phyloP scores from a whole-genome alignment of 1,284 basidiomycete species.

The Rugosomyces carneus region DNA sequence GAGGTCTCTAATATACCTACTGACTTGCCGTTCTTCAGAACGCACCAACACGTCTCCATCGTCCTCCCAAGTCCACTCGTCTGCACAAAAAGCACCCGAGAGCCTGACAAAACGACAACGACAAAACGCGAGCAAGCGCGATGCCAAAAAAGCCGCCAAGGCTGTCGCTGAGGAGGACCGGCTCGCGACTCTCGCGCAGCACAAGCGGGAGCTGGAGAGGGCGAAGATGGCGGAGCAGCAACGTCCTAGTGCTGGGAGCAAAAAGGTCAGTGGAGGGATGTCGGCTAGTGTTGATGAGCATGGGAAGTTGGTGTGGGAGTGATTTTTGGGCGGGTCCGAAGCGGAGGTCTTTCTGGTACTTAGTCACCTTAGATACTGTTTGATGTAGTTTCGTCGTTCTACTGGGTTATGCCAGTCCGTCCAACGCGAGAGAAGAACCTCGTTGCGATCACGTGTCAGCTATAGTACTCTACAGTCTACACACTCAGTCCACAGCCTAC shows the following conservation, averaged over 20 bases:
- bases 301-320: slow-evolving; percentile 56
- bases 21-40: not conserved
- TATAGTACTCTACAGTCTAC: too few species aligned
- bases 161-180: slow-evolving; percentile 49
- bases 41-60: slow-evolving; percentile 1
- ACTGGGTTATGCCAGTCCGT: too few species aligned
- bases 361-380: too few species aligned
- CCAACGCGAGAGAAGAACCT: too few species aligned
- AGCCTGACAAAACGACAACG: slow-evolving; percentile 59
- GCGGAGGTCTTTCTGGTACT: too few species aligned
- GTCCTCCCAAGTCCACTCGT: slow-evolving; percentile 14
- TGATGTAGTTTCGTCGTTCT: too few species aligned
- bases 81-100: slow-evolving; percentile 30
- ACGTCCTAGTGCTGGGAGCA: slow-evolving; percentile 16
- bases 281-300: slow-evolving; percentile 41
- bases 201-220: slow-evolving; percentile 56
- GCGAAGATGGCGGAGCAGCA: slow-evolving; percentile 44
- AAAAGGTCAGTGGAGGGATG: slow-evolving; percentile 48
- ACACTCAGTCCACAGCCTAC: too few species aligned
- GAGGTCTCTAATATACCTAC: too few species aligned
- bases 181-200: slow-evolving; percentile 44
- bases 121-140: slow-evolving; percentile 57
- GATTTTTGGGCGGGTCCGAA: slow-evolving; percentile 2
- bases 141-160: slow-evolving; percentile 52
- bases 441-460: too few species aligned